Base-by-base conservation (phyloP, 192 early-diverging fungal genomes). In the Coemansia sp. region DNA sequence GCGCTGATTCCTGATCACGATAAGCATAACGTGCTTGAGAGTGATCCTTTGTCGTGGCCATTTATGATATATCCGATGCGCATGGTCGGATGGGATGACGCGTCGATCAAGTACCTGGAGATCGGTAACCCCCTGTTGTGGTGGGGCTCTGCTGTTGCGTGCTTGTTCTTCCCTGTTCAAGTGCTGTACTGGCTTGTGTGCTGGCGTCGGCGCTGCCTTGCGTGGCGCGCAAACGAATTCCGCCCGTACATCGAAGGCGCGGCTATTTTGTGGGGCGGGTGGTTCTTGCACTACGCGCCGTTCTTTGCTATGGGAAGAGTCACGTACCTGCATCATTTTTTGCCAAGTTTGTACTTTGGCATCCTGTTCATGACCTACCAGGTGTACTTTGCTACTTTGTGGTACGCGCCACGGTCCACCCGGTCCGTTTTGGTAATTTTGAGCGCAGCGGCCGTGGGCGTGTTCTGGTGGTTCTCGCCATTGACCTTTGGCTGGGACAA, bases 291-390 rank as follows among this genome's bases (percentile, higher is more conserved):
- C 68, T 91, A 91, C 72, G 47, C 82, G 54, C 88, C 89, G n/a
- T 90, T 90, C 71, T 89, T 69, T 67, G 78, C 90, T 61, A 91
- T 91, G 89, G 89, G 88, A 55, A 84, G 89, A 36, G 89, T 91
- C 62, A 89, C 85, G 2, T 91, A 91, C 46, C 72, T 91, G 40
- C 89, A 91, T 72, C 89, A 90, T 74, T 89, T 89, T 54, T 84
- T 91, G 71, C 89, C 89, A 7, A 87, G 88, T 0, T 71, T 90
- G 44, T 91, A 89, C 79, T 91, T 89, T 79, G 85, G 75, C 56
- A 85, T 91, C 23, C 76, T 91, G 66, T 75, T 83, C 49, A 60
- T 85, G 19, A 75, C 74, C 7, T 83, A 81, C 64, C 65, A 86
- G 56, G 60, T 85, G 12, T 85, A 89, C 75, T 83, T 87, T 66